phyloP scores from a whole-genome alignment of 2,329 filamentous ascomycete genomes.

The Aspergillus latus region DNA sequence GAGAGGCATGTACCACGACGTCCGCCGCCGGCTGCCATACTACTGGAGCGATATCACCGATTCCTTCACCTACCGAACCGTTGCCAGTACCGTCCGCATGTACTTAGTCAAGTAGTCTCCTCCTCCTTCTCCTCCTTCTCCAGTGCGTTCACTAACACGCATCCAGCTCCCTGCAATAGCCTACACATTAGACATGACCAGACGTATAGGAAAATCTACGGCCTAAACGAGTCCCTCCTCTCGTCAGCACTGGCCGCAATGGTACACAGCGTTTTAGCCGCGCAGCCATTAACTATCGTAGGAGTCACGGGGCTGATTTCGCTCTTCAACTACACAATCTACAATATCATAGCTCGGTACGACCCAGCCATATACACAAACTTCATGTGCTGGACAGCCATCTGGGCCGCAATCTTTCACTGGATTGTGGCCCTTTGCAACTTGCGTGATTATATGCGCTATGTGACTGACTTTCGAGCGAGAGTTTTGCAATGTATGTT shows the following conservation, averaged over 20 bases:
- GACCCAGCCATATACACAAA: conserved; percentile 53
- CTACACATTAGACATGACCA: conserved; percentile 59
- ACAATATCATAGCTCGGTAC: conserved; percentile 54
- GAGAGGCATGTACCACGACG: conserved; percentile 56
- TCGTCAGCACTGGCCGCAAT: conserved; percentile 56
- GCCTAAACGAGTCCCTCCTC: conserved; percentile 57
- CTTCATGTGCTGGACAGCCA: conserved; percentile 58
- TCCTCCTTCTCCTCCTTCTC: background rate
- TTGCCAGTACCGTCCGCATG: conserved; percentile 58
- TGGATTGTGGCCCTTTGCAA: conserved; percentile 57
- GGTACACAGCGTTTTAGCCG: conserved; percentile 54
- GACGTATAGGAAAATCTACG: conserved; percentile 54
- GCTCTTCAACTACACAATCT: conserved; percentile 61
- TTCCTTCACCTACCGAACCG: conserved; percentile 55
- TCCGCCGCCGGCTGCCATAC: conserved; percentile 53
- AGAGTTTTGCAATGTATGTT: conserved; percentile 57
- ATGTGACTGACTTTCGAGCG: conserved; percentile 57
- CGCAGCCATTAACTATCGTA: conserved; percentile 58
- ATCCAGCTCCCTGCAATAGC: conserved; percentile 56
- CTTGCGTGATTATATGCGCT: conserved; percentile 58
- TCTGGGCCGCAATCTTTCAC: conserved; percentile 59
- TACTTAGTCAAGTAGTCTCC: conserved; percentile 51
- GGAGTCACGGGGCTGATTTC: conserved; percentile 58
- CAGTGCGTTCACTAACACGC: background rate
- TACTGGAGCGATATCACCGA: conserved; percentile 58